Base-by-base conservation (phyloP, 306 rosid genomes). In the Glycyrrhiza uralensis region DNA sequence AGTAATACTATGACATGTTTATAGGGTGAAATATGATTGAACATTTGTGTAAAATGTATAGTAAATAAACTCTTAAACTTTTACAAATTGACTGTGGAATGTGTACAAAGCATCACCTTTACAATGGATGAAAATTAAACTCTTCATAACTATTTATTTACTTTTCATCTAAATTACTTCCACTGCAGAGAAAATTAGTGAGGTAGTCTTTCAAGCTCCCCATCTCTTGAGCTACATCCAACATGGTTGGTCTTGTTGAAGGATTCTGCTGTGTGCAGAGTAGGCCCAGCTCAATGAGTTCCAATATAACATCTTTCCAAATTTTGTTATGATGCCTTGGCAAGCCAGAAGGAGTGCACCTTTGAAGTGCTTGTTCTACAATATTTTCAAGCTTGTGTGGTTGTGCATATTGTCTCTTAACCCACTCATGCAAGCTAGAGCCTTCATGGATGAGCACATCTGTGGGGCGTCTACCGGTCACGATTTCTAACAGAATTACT, bases 181-280 rank as follows among this genome's bases (percentile, higher is more conserved):
- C 39, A 19, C 36, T 38, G 1, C 3, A 17, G 24, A 60, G 47
- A 51, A 67, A 44, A 66, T 72, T 85, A 9, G 76, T 71, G 69
- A 94, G 78, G 71, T 83, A 85, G 23, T 89, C 96, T 88, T 89
- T 89, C 79, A 94, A 71, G 57, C 71, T 85, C 1, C 89, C 83
- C 80, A 86, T 86, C 63, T 91, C 97, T 66, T 84, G 87, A 2
- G 98, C 96, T n/a, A 80, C 58, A 59, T 94, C 92, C 20, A 75
- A 35, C 98, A 94, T 94, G 75, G 18, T 87, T 54, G 98, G 98
- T 64, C 98, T 84, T 57, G 83, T 72, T n/a, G 96, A 71, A 67
- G 96, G 88, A 57, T 56, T 85, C 78, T 66, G 62, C 68, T 86
- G 96, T 3, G 97, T 91, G 88, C 97, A 94, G 51, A 94, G 58